A percentile compares a stretch with the other conserved stretches of the same genome.
These are phyloP conservation scores for Cyberlindnera euphorbiiphila DNA, from an alignment of 805 yeast genomes.

Conservation along the genomic window DNA sequence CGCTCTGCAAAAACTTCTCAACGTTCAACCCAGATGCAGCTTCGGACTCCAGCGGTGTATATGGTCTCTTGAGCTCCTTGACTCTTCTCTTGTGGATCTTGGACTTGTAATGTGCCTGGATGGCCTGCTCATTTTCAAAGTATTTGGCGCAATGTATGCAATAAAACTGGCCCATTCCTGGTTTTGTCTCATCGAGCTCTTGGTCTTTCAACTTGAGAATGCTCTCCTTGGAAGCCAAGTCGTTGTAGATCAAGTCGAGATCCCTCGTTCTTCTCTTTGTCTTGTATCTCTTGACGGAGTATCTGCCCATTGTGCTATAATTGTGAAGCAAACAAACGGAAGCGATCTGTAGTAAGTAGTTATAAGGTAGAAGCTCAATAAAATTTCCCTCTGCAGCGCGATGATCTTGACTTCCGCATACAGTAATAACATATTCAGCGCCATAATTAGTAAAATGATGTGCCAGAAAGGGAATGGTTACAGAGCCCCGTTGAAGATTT, in stretches of 20 bases:
- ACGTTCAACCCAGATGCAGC: slow-evolving; percentile 85
- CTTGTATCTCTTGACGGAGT: slow-evolving; percentile 80
- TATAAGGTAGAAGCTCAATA: slow-evolving; percentile 1
- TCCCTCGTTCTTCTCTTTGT: slow-evolving; percentile 86
- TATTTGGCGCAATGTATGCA: slow-evolving; percentile 94
- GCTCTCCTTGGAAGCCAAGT: slow-evolving; percentile 60
- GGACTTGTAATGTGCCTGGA: slow-evolving; percentile 66
- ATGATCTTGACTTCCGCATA: slow-evolving; percentile 8
- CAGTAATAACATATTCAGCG: neutral
- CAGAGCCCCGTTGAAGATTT: slow-evolving; percentile 8
- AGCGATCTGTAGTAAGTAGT: no score
- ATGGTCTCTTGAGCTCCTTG: slow-evolving; percentile 75
- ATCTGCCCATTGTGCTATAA: slow-evolving; percentile 66
- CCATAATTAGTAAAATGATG: neutral
- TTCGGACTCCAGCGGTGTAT: slow-evolving; percentile 82
- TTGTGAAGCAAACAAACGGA: neutral
- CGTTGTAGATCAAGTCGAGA: slow-evolving; percentile 76
- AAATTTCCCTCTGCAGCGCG: slow-evolving; percentile 7
- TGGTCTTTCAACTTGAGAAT: slow-evolving; percentile 70
- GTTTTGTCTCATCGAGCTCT: slow-evolving; percentile 81
- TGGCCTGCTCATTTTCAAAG: slow-evolving; percentile 72
- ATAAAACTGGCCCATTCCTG: slow-evolving; percentile 93
- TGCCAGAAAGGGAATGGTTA: slow-evolving; percentile 1
- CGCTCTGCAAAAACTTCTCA: slow-evolving; percentile 58
- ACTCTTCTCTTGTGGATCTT: slow-evolving; percentile 87